Percentiles rank a stretch among this genome's conserved stretches.
Conservation (phyloP, 495 filamentous ascomycete species). For the Hyphodiscus hymeniophilus region DNA sequence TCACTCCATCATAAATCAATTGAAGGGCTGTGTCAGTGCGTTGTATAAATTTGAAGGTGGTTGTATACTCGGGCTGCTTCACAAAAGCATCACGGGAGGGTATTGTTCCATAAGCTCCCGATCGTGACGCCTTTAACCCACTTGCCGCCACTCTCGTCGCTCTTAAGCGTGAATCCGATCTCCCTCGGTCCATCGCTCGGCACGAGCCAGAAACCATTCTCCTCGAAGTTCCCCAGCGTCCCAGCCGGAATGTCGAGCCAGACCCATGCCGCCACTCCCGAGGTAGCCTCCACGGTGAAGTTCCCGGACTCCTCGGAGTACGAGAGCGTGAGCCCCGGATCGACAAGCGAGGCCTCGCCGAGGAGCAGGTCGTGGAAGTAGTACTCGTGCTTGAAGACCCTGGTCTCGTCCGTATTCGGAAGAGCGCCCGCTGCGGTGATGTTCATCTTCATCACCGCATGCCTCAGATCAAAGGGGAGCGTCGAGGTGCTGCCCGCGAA, state of each 20-base stretch:
- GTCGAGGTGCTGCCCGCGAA: conserved; percentile 33
- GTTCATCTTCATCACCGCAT: conserved; percentile 48
- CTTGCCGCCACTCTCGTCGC: conserved; percentile 31
- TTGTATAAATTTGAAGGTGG: too few species aligned
- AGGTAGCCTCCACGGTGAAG: conserved; percentile 51
- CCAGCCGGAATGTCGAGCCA: conserved; percentile 57
- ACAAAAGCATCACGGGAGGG: conserved; percentile 24
- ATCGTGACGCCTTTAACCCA: conserved; percentile 51
- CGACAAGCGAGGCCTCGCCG: conserved; percentile 42
- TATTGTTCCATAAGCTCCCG: conserved; percentile 59
- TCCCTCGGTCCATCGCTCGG: conserved; percentile 42
- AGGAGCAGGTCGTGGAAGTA: conserved; percentile 47
- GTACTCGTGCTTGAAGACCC: conserved; percentile 47
- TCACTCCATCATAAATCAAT: too few species aligned
- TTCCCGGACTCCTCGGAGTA: conserved; percentile 28
- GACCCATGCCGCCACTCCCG: conserved; percentile 54
- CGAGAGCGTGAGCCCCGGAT: conserved; percentile 43
- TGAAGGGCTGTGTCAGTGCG: too few species aligned
- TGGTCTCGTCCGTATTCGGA: conserved; percentile 41
- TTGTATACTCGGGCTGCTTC: too few species aligned
- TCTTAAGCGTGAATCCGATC: conserved; percentile 37
- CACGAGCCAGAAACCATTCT: conserved; percentile 51
- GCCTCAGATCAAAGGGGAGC: conserved; percentile 28
- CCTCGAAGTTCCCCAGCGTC: conserved; percentile 50
- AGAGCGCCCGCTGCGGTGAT: conserved; percentile 43